phyloP scores from a whole-genome alignment of 306 rosid genomes.

The Lathyrus oleraceus region DNA sequence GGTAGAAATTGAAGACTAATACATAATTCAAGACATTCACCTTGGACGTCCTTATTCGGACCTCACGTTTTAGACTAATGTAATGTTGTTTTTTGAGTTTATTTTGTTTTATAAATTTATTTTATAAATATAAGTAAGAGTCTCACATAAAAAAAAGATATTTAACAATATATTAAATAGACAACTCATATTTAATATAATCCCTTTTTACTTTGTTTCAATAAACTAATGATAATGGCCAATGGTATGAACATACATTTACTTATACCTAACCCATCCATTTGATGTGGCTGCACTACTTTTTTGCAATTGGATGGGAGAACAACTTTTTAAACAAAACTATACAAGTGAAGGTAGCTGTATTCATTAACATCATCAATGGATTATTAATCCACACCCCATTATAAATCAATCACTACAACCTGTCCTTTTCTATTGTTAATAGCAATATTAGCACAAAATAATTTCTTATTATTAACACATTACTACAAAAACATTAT shows the following conservation, averaged over 20 bases:
- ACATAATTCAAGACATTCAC: no score
- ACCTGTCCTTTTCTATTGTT: constrained; percentile 40
- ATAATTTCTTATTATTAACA: constrained; percentile 24
- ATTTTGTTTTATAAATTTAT: no score
- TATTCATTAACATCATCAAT: constrained; percentile 23
- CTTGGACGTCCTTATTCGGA: no score
- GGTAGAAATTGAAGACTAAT: no score
- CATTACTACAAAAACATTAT: constrained; percentile 19
- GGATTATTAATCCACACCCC: constrained; percentile 5
- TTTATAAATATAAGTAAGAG: no score
- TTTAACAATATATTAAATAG: no score
- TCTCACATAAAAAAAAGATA: no score
- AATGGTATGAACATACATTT: background rate
- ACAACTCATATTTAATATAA: no score
- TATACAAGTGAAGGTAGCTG: constrained; percentile 31
- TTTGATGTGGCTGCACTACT: constrained; percentile 2
- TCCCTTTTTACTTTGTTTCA: background rate
- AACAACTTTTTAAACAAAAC: constrained; percentile 3
- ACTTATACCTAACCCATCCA: constrained; percentile 31
- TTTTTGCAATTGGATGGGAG: constrained; percentile 27
- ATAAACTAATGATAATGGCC: background rate
- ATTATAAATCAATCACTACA: constrained; percentile 23
- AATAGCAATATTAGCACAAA: constrained; percentile 13
- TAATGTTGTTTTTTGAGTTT: no score
- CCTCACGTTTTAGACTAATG: no score